These are phyloP conservation scores for Hydnum rufescens DNA, from an alignment of 768 basidiomycete species.

Conservation along the genomic window DNA sequence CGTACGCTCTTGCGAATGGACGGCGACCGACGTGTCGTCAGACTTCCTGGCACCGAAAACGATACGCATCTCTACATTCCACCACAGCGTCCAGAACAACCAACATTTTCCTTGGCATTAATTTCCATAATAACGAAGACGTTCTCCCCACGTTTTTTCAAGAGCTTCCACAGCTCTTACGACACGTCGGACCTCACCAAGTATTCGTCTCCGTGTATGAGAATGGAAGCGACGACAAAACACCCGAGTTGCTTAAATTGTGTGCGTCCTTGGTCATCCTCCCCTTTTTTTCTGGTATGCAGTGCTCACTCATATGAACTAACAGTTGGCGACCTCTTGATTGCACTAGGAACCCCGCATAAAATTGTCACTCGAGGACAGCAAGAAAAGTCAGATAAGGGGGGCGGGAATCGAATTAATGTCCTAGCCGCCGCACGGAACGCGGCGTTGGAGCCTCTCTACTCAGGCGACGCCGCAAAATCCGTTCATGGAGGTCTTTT, in stretches of 20 bases:
- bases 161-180: conserved; percentile 24
- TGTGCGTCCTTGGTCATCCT: conserved; percentile 24
- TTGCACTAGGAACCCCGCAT: not conserved
- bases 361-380: not conserved
- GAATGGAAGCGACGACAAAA: conserved; percentile 28
- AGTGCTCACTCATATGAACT: not conserved
- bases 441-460: conserved; percentile 26
- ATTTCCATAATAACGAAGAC: conserved; percentile 29
- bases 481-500: not conserved
- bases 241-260: conserved; percentile 25
- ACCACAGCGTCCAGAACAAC: not conserved
- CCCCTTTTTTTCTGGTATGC: conserved; percentile 11
- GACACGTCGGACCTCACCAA: conserved; percentile 26
- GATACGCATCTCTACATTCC: conserved; percentile 5
- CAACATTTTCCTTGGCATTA: conserved; percentile 26
- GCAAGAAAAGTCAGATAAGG: conserved; percentile 5
- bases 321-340: not conserved
- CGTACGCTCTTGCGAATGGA: not conserved
- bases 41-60: not conserved
- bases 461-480: conserved; percentile 23
- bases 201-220: conserved; percentile 29
- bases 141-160: conserved; percentile 28
- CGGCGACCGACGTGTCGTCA: not conserved
- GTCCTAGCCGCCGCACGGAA: conserved; percentile 30
- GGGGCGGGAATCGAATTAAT: conserved; percentile 28